Percentiles rank a stretch among this genome's conserved stretches.
phyloP scores from a whole-genome alignment of 176 grass and related monocot species.

The Oryza meridionalis region DNA sequence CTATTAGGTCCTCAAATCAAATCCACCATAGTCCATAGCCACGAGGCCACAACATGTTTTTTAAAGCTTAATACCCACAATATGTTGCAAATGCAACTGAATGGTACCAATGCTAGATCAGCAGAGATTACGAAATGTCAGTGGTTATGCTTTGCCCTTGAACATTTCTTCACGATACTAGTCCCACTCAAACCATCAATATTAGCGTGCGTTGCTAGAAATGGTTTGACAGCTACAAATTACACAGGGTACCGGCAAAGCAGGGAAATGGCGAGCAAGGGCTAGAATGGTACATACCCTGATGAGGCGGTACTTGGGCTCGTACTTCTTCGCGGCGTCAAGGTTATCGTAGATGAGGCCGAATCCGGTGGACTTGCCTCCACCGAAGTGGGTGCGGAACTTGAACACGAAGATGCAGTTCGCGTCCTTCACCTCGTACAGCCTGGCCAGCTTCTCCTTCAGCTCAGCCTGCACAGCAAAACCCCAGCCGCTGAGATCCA shows the following conservation, averaged over 20 bases:
- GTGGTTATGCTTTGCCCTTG: neutral
- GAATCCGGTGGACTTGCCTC: conserved; percentile 90
- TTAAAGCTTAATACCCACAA: neutral
- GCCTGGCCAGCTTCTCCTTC: conserved; percentile 76
- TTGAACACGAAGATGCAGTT: conserved; percentile 97
- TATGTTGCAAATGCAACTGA: conserved; percentile 12
- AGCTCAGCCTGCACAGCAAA: conserved; percentile 59
- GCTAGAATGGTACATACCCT: conserved; percentile 54
- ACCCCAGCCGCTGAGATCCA: conserved; percentile 14
- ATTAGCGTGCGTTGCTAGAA: neutral
- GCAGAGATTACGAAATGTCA: neutral
- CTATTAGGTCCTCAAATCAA: neutral
- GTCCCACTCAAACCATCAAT: neutral
- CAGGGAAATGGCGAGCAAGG: neutral
- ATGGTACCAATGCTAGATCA: neutral
- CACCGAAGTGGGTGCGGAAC: conserved; percentile 96
- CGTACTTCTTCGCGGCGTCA: conserved; percentile 81
- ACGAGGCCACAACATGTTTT: neutral
- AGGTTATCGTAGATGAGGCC: conserved; percentile 92
- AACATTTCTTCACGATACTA: neutral
- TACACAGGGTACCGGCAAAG: neutral
- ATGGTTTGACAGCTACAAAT: neutral
- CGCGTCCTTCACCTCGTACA: conserved; percentile 85
- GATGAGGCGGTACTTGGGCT: conserved; percentile 97
- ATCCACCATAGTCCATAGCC: neutral